Percentiles rank a stretch among this genome's conserved stretches.
phyloP scores from a whole-genome alignment of 2,329 filamentous ascomycete species.

The Alternaria rosae region DNA sequence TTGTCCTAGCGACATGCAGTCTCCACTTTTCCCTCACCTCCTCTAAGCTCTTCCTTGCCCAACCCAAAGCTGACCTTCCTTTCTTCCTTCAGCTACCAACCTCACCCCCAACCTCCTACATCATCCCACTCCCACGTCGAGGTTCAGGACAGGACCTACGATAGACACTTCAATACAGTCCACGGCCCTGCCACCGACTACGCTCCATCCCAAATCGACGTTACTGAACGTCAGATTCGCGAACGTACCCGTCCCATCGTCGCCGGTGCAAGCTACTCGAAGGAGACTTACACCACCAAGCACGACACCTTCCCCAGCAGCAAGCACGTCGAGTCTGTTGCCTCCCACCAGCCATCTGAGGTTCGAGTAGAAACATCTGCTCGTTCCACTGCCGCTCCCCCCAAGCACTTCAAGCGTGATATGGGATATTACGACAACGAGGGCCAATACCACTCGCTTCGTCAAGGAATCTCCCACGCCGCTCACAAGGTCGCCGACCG shows the following conservation, averaged over 20 bases:
- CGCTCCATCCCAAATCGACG: constrained; percentile 66
- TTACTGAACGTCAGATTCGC: constrained; percentile 69
- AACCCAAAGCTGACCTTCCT: constrained; percentile 45
- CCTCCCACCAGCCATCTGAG: constrained; percentile 53
- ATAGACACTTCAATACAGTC: constrained; percentile 57
- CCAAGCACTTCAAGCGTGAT: constrained; percentile 62
- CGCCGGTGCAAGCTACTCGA: constrained; percentile 53
- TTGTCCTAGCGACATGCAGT: constrained; percentile 50
- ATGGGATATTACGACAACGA: constrained; percentile 86
- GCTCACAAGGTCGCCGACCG: constrained; percentile 61
- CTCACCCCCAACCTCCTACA: constrained; percentile 59
- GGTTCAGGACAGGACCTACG: constrained; percentile 63
- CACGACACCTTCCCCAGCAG: constrained; percentile 51
- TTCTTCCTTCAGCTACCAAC: constrained; percentile 61
- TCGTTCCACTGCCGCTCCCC: constrained; percentile 61
- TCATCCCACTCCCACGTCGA: constrained; percentile 73
- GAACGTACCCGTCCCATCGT: constrained; percentile 64
- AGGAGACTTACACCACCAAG: constrained; percentile 52
- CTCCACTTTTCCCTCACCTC: constrained; percentile 49
- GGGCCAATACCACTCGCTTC: constrained; percentile 77
- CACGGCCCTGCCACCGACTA: constrained; percentile 60
- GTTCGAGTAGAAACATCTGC: constrained; percentile 60
- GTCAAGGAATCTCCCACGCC: constrained; percentile 72
- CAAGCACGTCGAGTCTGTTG: constrained; percentile 44
- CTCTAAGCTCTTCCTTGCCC: constrained; percentile 44